Evolutionary conservation across 331 rosid genomes (phyloP), one percentile per base, ranked within the genome.

Genomic region (Quercus tomentella): DNA sequence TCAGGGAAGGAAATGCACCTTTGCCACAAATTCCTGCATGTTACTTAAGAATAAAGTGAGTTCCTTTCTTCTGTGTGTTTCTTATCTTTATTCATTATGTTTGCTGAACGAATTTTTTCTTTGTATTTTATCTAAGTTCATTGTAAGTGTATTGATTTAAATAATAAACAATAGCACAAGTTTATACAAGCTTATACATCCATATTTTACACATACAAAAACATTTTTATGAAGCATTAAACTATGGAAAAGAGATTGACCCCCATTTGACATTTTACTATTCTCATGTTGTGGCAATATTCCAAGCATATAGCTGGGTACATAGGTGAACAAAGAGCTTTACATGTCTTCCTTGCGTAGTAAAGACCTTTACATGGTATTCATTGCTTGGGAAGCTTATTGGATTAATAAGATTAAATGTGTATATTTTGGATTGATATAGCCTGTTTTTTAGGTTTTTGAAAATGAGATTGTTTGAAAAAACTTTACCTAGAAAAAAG

Each of bases 31-130:
- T 94, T 83, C 79, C 79, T 37, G 57, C 93, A 28, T 84, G 78
- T 57, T 89, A 86, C 86, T 80, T 89, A 31, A 88, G 92, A 79
- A 87, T 94, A 75, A 89, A 83, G 97, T 94, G 80, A 90, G 94
- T 87, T 66, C 79, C 37, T 81, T 70, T 74, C 31, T 74, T 45
- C 31, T 61, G 5, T 61, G 26, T 61, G 26, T 60, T 9, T 11
- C 7, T 2, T 12, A 20, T 33, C 33, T 23, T 61, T 25, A 25
- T 22, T 61, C 30, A 61, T 61, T 26, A 25, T 61, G 30, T 61
- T 61, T 25, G 30, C 67, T 61, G 67, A 25, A 26, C 12, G 18
- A 49, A 49, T 49, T 49, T 15, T 11, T 49, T 49, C 55, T 49
- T 49, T 49, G 55, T 49, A 14, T 12, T 25, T 23, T 61, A 61